Evolutionary conservation across 176 grass and related monocot species (phyloP).

Genomic region (Aegilops umbellulata): DNA sequence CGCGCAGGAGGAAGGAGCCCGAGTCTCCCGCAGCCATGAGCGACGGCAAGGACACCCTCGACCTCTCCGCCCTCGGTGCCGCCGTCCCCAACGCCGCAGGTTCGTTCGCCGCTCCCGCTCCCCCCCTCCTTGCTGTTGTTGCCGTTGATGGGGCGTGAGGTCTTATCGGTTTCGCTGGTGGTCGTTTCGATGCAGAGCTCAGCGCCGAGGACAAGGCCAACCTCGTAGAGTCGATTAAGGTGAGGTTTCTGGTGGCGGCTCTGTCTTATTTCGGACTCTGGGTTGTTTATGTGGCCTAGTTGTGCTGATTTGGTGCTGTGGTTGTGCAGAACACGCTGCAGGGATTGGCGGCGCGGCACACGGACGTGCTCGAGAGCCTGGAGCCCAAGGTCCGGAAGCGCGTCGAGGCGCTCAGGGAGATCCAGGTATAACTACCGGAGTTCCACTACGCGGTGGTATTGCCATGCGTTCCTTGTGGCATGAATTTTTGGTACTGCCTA

Average conservation of each 20-base stretch:
- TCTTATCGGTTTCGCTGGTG: not conserved
- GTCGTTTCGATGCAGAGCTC: slow-evolving; percentile 44
- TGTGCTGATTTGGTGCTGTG: slow-evolving; percentile 2
- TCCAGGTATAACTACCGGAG: slow-evolving; percentile 49
- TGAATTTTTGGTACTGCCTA: not conserved
- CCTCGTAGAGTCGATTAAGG: slow-evolving; percentile 69
- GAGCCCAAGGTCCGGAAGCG: slow-evolving; percentile 83
- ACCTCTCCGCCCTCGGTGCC: slow-evolving; percentile 65
- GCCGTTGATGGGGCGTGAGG: not conserved
- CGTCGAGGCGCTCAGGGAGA: slow-evolving; percentile 66
- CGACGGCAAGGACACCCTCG: slow-evolving; percentile 59
- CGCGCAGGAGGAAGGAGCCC: slow-evolving; percentile 34
- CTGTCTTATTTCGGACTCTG: not conserved
- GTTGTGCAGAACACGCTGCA: slow-evolving; percentile 62
- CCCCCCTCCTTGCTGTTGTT: not conserved
- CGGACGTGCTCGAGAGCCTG: slow-evolving; percentile 61
- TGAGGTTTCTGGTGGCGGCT: slow-evolving; percentile 21
- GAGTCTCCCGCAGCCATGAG: slow-evolving; percentile 46
- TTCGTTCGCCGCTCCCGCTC: not conserved
- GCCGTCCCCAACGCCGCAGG: slow-evolving; percentile 50
- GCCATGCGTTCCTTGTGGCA: not conserved
- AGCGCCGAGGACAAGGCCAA: slow-evolving; percentile 72
- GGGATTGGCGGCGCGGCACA: slow-evolving; percentile 63
- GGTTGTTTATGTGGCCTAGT: not conserved
- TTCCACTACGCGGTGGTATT: not conserved